Conservation (phyloP, 2,329 filamentous ascomycete genomes). For the Pseudofabraea citricarpa region DNA sequence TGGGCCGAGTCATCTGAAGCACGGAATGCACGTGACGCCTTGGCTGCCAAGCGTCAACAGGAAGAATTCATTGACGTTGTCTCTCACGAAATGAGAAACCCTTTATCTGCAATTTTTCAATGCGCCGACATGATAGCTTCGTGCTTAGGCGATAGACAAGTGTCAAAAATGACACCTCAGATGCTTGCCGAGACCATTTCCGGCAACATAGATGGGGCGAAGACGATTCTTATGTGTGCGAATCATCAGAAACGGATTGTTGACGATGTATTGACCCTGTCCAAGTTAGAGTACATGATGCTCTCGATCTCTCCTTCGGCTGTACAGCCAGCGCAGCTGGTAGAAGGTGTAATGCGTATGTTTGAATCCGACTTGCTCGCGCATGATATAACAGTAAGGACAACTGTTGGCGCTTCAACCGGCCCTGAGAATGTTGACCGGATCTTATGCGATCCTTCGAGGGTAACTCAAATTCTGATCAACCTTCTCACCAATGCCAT, state of each 20-base stretch:
- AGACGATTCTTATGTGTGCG: constrained; percentile 70
- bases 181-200: constrained; percentile 40
- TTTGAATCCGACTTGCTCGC: neutral
- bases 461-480: constrained; percentile 24
- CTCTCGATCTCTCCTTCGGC: constrained; percentile 67
- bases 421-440: constrained; percentile 59
- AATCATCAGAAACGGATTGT: constrained; percentile 74
- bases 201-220: constrained; percentile 64
- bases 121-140: constrained; percentile 64
- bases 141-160: constrained; percentile 30
- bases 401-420: constrained; percentile 70
- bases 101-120: constrained; percentile 65
- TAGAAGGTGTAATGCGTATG: constrained; percentile 24
- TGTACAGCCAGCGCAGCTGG: constrained; percentile 62
- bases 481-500: neutral
- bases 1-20: constrained; percentile 26
- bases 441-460: constrained; percentile 64
- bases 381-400: constrained; percentile 57
- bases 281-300: constrained; percentile 69
- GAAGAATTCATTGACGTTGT: constrained; percentile 79
- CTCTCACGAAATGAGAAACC: constrained; percentile 67
- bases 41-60: constrained; percentile 62
- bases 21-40: constrained; percentile 45
- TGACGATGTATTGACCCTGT: constrained; percentile 67
- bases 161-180: constrained; percentile 20